Conservation (phyloP, 345 rosid species). For the Excoecaria cochinchinensis region DNA sequence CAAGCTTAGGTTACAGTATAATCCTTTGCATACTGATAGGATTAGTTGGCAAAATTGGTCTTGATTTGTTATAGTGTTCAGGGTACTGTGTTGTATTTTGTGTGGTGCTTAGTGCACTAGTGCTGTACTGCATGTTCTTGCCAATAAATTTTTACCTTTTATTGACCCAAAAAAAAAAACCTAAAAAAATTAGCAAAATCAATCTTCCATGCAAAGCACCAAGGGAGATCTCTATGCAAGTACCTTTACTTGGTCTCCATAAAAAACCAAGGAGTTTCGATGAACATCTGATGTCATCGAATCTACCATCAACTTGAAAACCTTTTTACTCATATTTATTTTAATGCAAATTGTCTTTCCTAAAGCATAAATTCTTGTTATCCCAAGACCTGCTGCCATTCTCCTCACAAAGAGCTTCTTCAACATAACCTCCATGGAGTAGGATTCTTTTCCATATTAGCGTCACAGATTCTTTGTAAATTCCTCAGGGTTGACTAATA, state of each 20-base stretch:
- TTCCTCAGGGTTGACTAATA: conserved; percentile 75
- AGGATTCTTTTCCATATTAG: conserved; percentile 88
- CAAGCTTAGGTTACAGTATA: no score
- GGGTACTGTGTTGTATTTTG: no score
- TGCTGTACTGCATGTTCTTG: no score
- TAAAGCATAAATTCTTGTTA: conserved; percentile 62
- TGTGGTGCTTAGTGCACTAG: no score
- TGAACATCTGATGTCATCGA: conserved; percentile 67
- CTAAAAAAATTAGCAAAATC: not conserved
- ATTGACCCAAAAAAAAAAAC: no score
- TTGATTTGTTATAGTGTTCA: no score
- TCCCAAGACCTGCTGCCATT: conserved; percentile 97
- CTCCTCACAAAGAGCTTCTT: conserved; percentile 88
- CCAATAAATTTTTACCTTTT: no score
- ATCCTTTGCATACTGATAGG: no score
- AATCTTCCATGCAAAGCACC: not conserved
- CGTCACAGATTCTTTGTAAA: conserved; percentile 82
- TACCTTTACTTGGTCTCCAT: conserved; percentile 82
- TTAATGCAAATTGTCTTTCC: conserved; percentile 89
- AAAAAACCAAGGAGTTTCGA: conserved; percentile 58
- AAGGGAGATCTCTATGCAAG: conserved; percentile 3
- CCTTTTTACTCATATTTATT: conserved; percentile 74
- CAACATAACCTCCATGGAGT: conserved; percentile 79
- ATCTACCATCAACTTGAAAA: conserved; percentile 78
- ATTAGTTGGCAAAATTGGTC: no score